Evolutionary conservation across 2,329 filamentous ascomycete genomes (phyloP).

Genomic region (Venturia nashicola): DNA sequence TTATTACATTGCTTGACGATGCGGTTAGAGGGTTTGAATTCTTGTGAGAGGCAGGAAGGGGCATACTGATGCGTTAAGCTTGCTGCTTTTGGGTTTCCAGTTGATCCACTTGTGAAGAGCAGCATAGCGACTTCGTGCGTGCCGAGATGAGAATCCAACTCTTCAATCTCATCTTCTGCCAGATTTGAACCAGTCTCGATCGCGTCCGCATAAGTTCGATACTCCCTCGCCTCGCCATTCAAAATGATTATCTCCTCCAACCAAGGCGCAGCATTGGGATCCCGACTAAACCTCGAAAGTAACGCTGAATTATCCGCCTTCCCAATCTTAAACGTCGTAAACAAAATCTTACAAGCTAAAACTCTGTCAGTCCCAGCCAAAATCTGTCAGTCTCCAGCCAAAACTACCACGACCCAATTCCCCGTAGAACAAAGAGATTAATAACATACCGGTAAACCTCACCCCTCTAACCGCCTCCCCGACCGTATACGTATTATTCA

Average conservation of each 20-base stretch:
- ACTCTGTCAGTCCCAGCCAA: slow-evolving; percentile 43
- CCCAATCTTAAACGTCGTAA: slow-evolving; percentile 59
- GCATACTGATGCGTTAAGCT: slow-evolving; percentile 46
- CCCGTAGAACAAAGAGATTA: too few species aligned
- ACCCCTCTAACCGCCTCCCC: slow-evolving; percentile 61
- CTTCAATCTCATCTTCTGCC: slow-evolving; percentile 38
- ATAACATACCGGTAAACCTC: slow-evolving; percentile 49
- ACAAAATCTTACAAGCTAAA: slow-evolving; percentile 61
- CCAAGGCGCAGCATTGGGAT: slow-evolving; percentile 12
- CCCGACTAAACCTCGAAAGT: slow-evolving; percentile 25
- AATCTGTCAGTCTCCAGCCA: slow-evolving; percentile 39
- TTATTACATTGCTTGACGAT: slow-evolving; percentile 23
- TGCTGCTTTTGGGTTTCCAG: slow-evolving; percentile 59
- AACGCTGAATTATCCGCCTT: slow-evolving; percentile 50
- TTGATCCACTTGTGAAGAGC: slow-evolving; percentile 66
- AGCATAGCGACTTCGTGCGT: slow-evolving; percentile 60
- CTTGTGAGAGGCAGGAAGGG: not conserved
- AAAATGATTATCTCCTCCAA: slow-evolving; percentile 18
- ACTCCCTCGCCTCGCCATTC: slow-evolving; percentile 13
- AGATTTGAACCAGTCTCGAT: slow-evolving; percentile 34
- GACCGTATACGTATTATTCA: slow-evolving; percentile 74
- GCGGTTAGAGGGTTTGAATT: not conserved
- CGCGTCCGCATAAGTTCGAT: slow-evolving; percentile 16
- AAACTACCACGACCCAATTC: too few species aligned
- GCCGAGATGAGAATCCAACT: slow-evolving; percentile 42